Conservation (phyloP, 805 yeast genomes). For the Metschnikowia kofuensis region DNA sequence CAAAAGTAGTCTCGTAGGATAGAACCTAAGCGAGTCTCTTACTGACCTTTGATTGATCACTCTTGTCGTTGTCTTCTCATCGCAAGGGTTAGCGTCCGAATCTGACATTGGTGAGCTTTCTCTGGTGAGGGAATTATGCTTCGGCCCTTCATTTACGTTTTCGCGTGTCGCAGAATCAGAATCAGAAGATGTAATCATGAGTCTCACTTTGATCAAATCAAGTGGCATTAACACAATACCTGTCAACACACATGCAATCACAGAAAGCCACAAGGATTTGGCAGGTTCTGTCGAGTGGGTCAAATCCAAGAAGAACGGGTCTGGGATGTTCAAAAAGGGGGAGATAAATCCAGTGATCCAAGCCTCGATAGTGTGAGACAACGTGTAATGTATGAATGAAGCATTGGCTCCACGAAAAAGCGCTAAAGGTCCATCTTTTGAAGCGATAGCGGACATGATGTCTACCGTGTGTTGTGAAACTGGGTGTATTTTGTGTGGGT, state of each 20-base stretch:
- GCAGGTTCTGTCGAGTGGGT: constrained; percentile 77
- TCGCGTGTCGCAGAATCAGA: constrained; percentile 5
- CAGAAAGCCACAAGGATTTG: constrained; percentile 61
- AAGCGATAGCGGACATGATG: constrained; percentile 58
- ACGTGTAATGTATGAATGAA: constrained; percentile 71
- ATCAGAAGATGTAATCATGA: constrained; percentile 67
- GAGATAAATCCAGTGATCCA: constrained; percentile 90
- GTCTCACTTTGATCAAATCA: constrained; percentile 73
- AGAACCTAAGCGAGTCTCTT: constrained; percentile 57
- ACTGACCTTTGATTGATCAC: constrained; percentile 55
- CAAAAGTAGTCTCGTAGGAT: constrained; percentile 55
- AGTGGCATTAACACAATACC: constrained; percentile 75
- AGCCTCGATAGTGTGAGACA: constrained; percentile 75
- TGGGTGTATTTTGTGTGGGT: constrained; percentile 47
- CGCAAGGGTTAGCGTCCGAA: neutral
- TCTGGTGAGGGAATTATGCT: no score
- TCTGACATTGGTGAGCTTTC: no score
- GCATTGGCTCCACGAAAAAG: constrained; percentile 74
- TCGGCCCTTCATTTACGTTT: no score
- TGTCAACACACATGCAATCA: constrained; percentile 69
- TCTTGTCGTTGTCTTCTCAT: neutral
- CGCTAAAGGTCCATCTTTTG: constrained; percentile 71
- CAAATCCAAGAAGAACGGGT: constrained; percentile 81
- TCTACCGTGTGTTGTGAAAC: constrained; percentile 60
- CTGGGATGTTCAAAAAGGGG: constrained; percentile 79